Conservation (phyloP, 768 basidiomycete species). For the Tylopilus rubrobrunneus region DNA sequence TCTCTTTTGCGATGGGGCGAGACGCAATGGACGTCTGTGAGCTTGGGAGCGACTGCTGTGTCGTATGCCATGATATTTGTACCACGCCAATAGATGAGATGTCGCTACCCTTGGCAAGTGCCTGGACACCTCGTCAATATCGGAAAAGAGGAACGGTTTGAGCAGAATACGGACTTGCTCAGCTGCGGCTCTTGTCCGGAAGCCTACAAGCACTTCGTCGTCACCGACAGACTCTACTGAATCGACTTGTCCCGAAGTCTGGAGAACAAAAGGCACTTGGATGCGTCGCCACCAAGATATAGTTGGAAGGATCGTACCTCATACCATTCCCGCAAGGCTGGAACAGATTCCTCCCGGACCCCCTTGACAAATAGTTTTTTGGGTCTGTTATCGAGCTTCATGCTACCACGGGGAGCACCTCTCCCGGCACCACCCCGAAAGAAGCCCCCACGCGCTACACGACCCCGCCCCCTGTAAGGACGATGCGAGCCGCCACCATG, state of each 20-base stretch:
- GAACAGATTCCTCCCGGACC: conserved; percentile 48
- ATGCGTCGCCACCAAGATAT: not conserved
- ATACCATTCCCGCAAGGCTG: conserved; percentile 77
- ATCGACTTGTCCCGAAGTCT: conserved; percentile 73
- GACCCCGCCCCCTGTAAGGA: conserved; percentile 64
- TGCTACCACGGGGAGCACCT: conserved; percentile 66
- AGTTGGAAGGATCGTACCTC: conserved; percentile 45
- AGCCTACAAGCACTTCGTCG: conserved; percentile 61
- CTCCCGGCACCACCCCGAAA: conserved; percentile 60
- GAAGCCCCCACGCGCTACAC: conserved; percentile 55
- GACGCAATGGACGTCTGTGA: conserved; percentile 12
- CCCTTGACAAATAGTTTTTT: conserved; percentile 77
- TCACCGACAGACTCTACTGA: conserved; percentile 51
- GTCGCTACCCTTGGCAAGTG: conserved; percentile 64
- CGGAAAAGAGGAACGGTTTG: not conserved
- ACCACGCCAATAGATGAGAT: conserved; percentile 65
- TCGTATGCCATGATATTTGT: conserved; percentile 63
- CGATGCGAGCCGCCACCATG: conserved; percentile 43
- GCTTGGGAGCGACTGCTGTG: conserved; percentile 22
- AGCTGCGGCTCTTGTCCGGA: conserved; percentile 68
- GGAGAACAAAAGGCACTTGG: conserved; percentile 7
- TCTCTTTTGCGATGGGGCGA: conserved; percentile 20
- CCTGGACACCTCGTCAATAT: conserved; percentile 39
- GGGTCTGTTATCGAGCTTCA: conserved; percentile 90
- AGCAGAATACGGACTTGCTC: conserved; percentile 58